Base-by-base conservation (phyloP, 2,329 filamentous ascomycete species). In the Sporothrix mexicana region DNA sequence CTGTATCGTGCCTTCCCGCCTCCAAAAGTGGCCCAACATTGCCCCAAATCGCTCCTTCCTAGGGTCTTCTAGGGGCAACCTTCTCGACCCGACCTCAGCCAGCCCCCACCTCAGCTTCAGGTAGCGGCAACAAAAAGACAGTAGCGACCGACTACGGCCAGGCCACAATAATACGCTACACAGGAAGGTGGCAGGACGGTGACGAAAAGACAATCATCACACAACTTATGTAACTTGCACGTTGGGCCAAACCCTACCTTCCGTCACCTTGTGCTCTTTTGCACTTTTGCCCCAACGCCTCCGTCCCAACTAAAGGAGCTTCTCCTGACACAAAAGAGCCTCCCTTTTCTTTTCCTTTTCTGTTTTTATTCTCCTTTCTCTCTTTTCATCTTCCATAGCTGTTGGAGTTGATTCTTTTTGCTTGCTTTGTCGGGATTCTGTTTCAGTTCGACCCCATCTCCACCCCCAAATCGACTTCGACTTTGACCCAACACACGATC, bases 61-160 rank as follows among this genome's bases (percentile, higher is more conserved):
- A 9, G 12, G 59, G 59, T n/a, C n/a, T 64, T 36, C 59, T 64
- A 9, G 12, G 59, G 59, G 36, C n/a, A 36, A 36, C 30, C 30
- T 36, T 36, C 30, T 17, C 59, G 45, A 62, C 59, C 61, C 20
- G 12, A 25, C 61, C 61, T 66, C 61, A 25, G 61, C 61, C 61
- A 20, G 3, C 36, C n/a, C 13, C 20, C 47, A 17, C 45, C 45
- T 13, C 15, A 17, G 47, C 57, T 36, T 41, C 30, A 43, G 7
- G n/a, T 47, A 47, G 61, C 41, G 41, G 41, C 59, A n/a, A 47
- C 41, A 62, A n/a, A 13, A 23, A 25, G 41, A 41, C 61, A 66
- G 41, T 47, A 66, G 41, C 61, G 61, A 66, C 61, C 61, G 41
- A 47, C 41, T 4, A 47, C 61, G 61, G 61, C 61, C 61, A 64